Evolutionary conservation across 73 alveolate species (phyloP), one percentile per base, ranked within the genome.

Genomic region (Tetrahymena borealis): DNA sequence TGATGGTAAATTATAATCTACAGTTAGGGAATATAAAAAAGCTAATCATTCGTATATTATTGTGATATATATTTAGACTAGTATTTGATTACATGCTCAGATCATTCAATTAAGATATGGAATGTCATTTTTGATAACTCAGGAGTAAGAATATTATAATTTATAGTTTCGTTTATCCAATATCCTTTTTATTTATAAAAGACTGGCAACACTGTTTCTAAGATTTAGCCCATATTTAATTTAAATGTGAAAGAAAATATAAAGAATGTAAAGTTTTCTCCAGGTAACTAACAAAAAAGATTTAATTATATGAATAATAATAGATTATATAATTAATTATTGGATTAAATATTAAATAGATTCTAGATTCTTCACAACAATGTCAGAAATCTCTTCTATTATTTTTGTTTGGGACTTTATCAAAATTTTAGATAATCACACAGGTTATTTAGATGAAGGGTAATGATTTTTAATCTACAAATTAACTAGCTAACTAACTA

Each of bases 361-460:
- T n/a, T 60, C 85, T 15, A 60, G 85, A n/a, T 60, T 24, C 28
- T 60, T 60, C 31, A 60, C 85, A 6, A 60, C 85, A 18, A 60
- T 60, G 85, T 60, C 85, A 15, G 85, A 60, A n/a, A 35, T 60
- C 10, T 60, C 85, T 60, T 18, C 85, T 0, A 60, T 60, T 0
- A 60, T 60, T 7, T 60, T 60, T 60, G 85, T 60, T 3, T 60
- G 85, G 85, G 85, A 60, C 28, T 60, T 60, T 60, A 60, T 60
- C 0, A 60, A 60, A 60, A 60, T 60, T 15, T 60, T 60, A 35
- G 85, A 60, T 60, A 60, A 60, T 20, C 85, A 60, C 28, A 60
- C 85, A 60, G 85, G 85, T 18, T 60, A 60, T n/a, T 60, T 60
- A 60, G 85, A 60, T n/a, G 85, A 60, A 60, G 85, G 85, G 85